Base-by-base conservation (phyloP, 148 eudicot species). In the Spergularia marina region DNA sequence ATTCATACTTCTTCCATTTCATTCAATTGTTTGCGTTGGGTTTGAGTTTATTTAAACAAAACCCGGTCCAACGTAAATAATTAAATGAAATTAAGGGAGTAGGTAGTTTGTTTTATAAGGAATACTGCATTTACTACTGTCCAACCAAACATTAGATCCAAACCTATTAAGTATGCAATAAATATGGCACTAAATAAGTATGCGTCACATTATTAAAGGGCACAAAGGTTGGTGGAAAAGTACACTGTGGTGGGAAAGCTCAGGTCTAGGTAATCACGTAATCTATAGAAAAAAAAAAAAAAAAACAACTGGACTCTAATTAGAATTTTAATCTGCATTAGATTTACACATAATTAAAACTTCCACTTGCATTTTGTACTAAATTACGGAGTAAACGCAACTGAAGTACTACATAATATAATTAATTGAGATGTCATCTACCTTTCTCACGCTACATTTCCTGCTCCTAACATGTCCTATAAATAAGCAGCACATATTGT, bases 171-270 rank as follows among this genome's bases (percentile, higher is more conserved):
- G 36, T 34, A 64, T 16, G 39, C 68, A 13, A 5, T 12, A 66
- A 66, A n/a, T 66, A 30, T 30, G 36, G 36, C 36, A 30, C 36
- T 30, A 41, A n/a, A 9, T 44, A 44, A 44, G 49, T 44, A 66
- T 23, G 53, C 53, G 34, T 52, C 20, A 12, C 6, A 36, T 49
- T 74, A 62, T 53, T 39, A 20, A 75, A 66, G 49, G 25, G 72
- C 36, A n/a, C 74, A 77, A 67, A 60, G 41, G 40, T 40, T 70
- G 16, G 69, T 66, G 70, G 39, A 73, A 63, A 77, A 54, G 52
- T 61, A 53, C 30, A 76, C 17, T 7, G 9, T 55, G 61, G 52
- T 44, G 74, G 23, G 73, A 68, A 69, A 39, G 49, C 34, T 71
- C 60, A 77, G 69, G 55, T 69, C 52, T 36, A 47, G 67, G 44